phyloP scores from a whole-genome alignment of 2,329 filamentous ascomycete genomes.

The Grosmannia penicillata region DNA sequence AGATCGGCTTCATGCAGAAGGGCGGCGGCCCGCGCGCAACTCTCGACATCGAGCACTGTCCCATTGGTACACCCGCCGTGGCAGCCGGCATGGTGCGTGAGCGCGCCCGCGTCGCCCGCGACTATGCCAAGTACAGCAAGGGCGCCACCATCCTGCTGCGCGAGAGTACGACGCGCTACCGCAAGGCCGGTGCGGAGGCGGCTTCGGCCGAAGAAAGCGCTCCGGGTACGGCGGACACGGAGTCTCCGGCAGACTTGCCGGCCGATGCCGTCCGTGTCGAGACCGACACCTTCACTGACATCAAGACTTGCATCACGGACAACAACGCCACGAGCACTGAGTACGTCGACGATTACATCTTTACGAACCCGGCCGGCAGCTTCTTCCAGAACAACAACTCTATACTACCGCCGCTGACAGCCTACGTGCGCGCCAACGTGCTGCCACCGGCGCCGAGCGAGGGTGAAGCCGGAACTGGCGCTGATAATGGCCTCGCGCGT shows the following conservation, averaged over 20 bases:
- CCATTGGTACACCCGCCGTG: conserved; percentile 80
- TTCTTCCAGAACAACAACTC: conserved; percentile 99
- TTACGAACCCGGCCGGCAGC: conserved; percentile 80
- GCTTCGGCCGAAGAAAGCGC: too few species aligned
- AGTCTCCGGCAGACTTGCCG: neutral
- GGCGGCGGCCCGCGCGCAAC: conserved; percentile 49
- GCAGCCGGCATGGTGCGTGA: conserved; percentile 66
- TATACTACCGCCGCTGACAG: conserved; percentile 74
- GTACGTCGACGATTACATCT: conserved; percentile 71
- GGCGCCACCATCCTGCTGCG: conserved; percentile 83
- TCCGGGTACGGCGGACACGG: conserved; percentile 1
- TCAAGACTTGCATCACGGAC: conserved; percentile 83
- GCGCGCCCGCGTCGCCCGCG: conserved; percentile 56
- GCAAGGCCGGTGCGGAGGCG: conserved; percentile 23
- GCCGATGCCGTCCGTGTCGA: conserved; percentile 35
- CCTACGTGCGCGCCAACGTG: conserved; percentile 71
- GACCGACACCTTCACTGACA: conserved; percentile 48
- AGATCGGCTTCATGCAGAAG: conserved; percentile 84
- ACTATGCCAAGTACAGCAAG: conserved; percentile 56
- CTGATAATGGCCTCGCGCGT: conserved; percentile 15
- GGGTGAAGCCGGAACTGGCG: neutral
- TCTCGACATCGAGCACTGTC: conserved; percentile 93
- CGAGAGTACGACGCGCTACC: conserved; percentile 61
- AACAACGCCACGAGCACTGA: conserved; percentile 71
- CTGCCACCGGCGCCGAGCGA: conserved; percentile 27